Conservation (phyloP, 257 asterid genomes). For the Solanum bulbocastanum region DNA sequence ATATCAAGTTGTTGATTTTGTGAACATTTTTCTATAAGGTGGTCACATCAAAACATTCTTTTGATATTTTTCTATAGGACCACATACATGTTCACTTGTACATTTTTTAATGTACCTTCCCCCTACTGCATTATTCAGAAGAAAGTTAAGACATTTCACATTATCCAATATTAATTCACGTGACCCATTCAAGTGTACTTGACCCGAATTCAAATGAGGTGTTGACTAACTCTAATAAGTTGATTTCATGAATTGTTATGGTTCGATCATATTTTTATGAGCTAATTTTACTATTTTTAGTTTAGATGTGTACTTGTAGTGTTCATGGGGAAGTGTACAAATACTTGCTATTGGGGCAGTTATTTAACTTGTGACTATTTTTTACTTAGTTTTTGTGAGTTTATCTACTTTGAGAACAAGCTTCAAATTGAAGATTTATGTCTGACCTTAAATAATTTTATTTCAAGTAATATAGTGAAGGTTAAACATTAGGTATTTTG, state of each 20-base stretch:
- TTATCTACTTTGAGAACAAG: not conserved
- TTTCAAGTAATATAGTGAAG: not conserved
- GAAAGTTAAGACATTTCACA: not conserved
- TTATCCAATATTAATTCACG: not conserved
- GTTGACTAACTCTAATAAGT: not conserved
- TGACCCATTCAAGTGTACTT: not conserved
- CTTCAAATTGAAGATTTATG: not conserved
- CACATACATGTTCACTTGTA: not conserved
- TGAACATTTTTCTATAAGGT: not conserved
- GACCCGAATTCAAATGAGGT: not conserved
- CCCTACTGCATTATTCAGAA: not conserved
- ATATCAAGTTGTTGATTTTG: not conserved
- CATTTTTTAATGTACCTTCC: not conserved
- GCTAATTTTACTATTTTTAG: not conserved
- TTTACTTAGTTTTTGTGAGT: not conserved
- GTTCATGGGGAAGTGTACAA: not conserved
- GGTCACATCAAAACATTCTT: not conserved
- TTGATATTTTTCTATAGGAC: not conserved
- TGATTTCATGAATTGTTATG: not conserved
- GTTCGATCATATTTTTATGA: not conserved
- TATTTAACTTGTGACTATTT: not conserved
- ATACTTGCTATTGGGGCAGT: not conserved
- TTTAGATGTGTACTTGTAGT: not conserved
- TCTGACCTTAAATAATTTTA: not conserved
- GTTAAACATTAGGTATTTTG: not conserved